Percentiles rank a stretch among this genome's conserved stretches.
Conservation (phyloP, 176 grass and related monocot genomes). For the Oryza nivara region DNA sequence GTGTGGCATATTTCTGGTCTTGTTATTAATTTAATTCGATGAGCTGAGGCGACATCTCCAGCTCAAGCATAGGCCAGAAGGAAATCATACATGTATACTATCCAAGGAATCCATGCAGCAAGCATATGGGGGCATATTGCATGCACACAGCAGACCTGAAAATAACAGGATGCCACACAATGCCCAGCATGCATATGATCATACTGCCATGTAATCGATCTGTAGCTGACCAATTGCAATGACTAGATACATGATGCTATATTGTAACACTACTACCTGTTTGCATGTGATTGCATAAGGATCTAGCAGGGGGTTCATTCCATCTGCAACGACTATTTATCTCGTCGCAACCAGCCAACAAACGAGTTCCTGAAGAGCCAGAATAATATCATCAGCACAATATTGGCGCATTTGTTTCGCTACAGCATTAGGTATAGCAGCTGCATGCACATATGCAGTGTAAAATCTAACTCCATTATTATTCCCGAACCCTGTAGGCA, state of each 20-base stretch:
- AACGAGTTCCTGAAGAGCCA: constrained; percentile 29
- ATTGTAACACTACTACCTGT: constrained; percentile 12
- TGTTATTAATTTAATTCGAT: not conserved
- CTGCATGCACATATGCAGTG: not conserved
- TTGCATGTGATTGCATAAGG: constrained; percentile 23
- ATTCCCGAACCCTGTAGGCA: constrained; percentile 34
- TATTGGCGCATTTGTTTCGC: not conserved
- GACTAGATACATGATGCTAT: not conserved
- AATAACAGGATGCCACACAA: not conserved
- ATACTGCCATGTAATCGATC: not conserved
- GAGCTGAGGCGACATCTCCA: not conserved
- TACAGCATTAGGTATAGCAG: not conserved
- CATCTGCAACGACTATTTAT: constrained; percentile 30
- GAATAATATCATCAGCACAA: not conserved
- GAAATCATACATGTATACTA: not conserved
- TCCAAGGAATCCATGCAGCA: not conserved
- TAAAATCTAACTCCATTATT: constrained; percentile 21
- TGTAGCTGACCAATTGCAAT: constrained; percentile 11
- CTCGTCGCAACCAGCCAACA: constrained; percentile 26
- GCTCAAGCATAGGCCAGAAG: not conserved
- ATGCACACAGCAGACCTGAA: not conserved
- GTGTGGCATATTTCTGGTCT: not conserved
- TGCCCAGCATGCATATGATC: constrained; percentile 16
- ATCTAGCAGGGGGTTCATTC: not conserved
- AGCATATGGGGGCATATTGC: constrained; percentile 1